A percentile compares a stretch with the other conserved stretches of the same genome.
phyloP scores from a whole-genome alignment of 1,284 basidiomycete genomes.

The Melampsora americana region DNA sequence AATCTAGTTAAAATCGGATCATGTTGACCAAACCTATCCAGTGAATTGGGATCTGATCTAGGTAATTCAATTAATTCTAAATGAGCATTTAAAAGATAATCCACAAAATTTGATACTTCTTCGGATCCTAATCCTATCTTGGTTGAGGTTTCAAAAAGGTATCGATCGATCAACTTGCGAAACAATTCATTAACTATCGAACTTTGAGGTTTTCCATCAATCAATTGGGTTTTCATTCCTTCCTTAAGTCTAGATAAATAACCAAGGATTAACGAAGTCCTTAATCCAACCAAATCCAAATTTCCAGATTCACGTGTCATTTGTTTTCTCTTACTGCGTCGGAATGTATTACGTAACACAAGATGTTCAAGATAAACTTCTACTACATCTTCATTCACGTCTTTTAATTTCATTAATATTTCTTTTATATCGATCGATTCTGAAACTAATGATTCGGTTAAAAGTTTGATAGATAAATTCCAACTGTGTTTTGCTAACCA shows the following conservation, averaged over 20 bases:
- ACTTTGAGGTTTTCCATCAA: neutral
- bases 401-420: constrained; percentile 11
- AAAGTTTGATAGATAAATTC: constrained; percentile 67
- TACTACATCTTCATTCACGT: constrained; percentile 22
- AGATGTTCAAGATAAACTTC: constrained; percentile 30
- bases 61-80: neutral
- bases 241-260: constrained; percentile 17
- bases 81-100: constrained; percentile 7
- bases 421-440: constrained; percentile 12
- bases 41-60: neutral
- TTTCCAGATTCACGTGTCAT: neutral
- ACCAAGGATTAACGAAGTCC: constrained; percentile 27
- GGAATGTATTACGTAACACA: constrained; percentile 15
- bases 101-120: constrained; percentile 8
- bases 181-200: neutral
- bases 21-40: neutral
- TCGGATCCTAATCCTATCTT: too few species aligned
- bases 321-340: neutral
- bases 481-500: constrained; percentile 73
- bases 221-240: neutral
- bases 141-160: neutral
- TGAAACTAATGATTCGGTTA: constrained; percentile 24
- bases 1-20: constrained; percentile 54
- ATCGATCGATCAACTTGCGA: constrained; percentile 16
- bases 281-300: neutral